These are phyloP conservation scores for Exutisphaerella laricina DNA, from an alignment of 2,329 filamentous ascomycete species.

Conservation along the genomic window DNA sequence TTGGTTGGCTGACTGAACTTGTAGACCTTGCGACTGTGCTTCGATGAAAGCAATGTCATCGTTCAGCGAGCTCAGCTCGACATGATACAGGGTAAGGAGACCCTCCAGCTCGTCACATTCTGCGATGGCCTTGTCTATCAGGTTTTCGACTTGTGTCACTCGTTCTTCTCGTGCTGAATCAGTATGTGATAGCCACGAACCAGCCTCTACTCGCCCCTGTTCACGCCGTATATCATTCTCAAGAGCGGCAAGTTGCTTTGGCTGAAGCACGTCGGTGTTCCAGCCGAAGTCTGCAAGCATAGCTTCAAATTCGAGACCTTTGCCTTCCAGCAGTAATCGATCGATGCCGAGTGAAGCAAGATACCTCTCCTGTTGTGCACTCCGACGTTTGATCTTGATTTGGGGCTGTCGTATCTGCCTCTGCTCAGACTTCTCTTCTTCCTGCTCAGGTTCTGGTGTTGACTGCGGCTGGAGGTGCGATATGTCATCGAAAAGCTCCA, in stretches of 20 bases:
- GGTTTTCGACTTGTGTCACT: conserved; percentile 75
- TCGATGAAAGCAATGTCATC: conserved; percentile 98
- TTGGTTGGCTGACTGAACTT: conserved; percentile 95
- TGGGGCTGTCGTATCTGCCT: conserved; percentile 25
- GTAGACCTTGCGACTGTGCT: conserved; percentile 90
- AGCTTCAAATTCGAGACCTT: conserved; percentile 72
- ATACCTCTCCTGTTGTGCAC: conserved; percentile 73
- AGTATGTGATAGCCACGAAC: conserved; percentile 78
- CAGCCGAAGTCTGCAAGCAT: conserved; percentile 84
- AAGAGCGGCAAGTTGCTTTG: conserved; percentile 71
- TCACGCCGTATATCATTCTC: conserved; percentile 80
- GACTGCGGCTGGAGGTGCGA: conserved; percentile 12
- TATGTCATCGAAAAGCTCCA: conserved; percentile 25
- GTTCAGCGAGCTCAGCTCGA: conserved; percentile 86
- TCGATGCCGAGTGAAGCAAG: conserved; percentile 74
- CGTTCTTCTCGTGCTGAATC: conserved; percentile 79
- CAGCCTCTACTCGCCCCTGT: conserved; percentile 83
- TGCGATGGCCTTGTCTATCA: conserved; percentile 83
- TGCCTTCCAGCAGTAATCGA: conserved; percentile 65
- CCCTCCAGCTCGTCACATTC: conserved; percentile 97
- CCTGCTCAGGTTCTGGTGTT: conserved; percentile 11
- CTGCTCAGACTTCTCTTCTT: conserved; percentile 22
- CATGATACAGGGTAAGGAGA: conserved; percentile 85
- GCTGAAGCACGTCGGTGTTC: conserved; percentile 70
- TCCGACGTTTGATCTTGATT: conserved; percentile 49